Base-by-base conservation (phyloP, 1,139 yeast species). In the Geotrichum australiense region DNA sequence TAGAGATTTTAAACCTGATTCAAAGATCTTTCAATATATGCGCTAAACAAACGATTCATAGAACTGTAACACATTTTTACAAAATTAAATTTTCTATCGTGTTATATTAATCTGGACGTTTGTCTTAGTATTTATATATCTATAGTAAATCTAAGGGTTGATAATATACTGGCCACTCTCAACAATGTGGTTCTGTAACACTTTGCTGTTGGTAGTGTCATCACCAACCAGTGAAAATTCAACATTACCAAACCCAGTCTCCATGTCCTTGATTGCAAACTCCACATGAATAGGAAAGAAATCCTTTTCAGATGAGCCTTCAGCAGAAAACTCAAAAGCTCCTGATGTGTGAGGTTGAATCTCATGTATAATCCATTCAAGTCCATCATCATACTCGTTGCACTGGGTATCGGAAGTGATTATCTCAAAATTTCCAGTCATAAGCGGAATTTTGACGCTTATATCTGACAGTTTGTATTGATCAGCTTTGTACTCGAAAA, bases 271-370 rank as follows among this genome's bases (percentile, higher is more conserved):
- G 21, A 29, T 59, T 15, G 52, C 50, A 59, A 80, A 78, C 42
- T 65, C 62, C 29, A 85, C 73, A 53, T 76, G 76, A 72, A 91
- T 77, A 49, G 98, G 98, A 82, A 87, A 89, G 56, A 91, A 70
- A 16, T 80, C 74, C 49, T 86, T 95, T 63, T 89, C 97, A 47
- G 76, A 78, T 37, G 71, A 78, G 6, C 80, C 83, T 51, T 80
- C 82, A 47, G 87, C 76, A 10, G 78, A 63, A 58, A 89, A 80
- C 60, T 85, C 94, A 61, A 91, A 79, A 29, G 87, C 76, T 16
- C 94, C 95, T 23, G 55, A 62, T 11, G 53, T 50, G 26, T 55
- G 58, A n/a, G 62, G 56, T 32, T 66, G 67, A 47, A 68, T 65
- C 41, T 49, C 55, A 7, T 67, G 63, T 28, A 66, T 59, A 41